phyloP scores from a whole-genome alignment of 768 basidiomycete genomes.

The Suillus decipiens region DNA sequence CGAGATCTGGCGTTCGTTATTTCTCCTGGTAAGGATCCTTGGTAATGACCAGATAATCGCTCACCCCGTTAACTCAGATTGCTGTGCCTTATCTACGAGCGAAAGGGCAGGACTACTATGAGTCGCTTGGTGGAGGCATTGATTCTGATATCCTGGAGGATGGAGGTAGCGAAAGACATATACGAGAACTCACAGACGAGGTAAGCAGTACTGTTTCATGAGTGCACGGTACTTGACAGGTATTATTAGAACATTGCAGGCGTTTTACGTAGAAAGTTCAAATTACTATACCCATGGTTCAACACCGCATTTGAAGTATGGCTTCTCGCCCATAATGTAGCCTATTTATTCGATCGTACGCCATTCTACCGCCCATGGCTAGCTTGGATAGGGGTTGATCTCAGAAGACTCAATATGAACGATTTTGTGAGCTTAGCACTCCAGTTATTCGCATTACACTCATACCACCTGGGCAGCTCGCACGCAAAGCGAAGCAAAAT shows the following conservation, averaged over 20 bases:
- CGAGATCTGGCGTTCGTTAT: slow-evolving; percentile 76
- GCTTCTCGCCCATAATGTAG: slow-evolving; percentile 81
- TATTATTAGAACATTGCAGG: slow-evolving; percentile 49
- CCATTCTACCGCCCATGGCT: slow-evolving; percentile 92
- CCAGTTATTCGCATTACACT: background rate
- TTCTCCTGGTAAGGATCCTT: slow-evolving; percentile 68
- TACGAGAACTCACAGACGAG: slow-evolving; percentile 51
- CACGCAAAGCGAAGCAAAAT: slow-evolving; percentile 18
- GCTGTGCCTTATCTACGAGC: slow-evolving; percentile 88
- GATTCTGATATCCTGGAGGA: slow-evolving; percentile 67
- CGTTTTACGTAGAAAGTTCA: slow-evolving; percentile 63
- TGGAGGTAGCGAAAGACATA: slow-evolving; percentile 43
- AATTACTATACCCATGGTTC: slow-evolving; percentile 76
- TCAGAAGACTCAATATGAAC: slow-evolving; percentile 76
- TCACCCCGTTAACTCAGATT: slow-evolving; percentile 43
- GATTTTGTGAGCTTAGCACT: slow-evolving; percentile 62
- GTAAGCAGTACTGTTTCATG: slow-evolving; percentile 36
- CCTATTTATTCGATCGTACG: slow-evolving; percentile 87
- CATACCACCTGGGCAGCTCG: slow-evolving; percentile 20
- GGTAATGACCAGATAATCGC: background rate
- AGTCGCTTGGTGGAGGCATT: slow-evolving; percentile 82
- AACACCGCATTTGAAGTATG: slow-evolving; percentile 80
- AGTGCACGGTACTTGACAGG: slow-evolving; percentile 10
- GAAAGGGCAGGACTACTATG: slow-evolving; percentile 88
- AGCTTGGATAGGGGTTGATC: slow-evolving; percentile 77